Evolutionary conservation across 2,329 filamentous ascomycete genomes (phyloP).

Genomic region (Paecilomyces sp.): DNA sequence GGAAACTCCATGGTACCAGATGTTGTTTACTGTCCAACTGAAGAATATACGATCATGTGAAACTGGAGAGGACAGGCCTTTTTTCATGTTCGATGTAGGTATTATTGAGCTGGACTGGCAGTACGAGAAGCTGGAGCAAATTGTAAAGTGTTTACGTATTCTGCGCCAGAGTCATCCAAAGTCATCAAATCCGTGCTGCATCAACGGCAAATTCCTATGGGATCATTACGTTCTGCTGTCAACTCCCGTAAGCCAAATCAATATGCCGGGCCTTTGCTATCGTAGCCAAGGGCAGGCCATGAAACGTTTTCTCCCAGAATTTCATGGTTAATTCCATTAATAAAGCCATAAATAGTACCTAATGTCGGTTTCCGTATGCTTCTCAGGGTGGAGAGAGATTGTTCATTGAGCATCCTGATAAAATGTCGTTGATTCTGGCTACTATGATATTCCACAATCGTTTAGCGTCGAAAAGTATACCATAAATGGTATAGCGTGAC

Average conservation of each 20-base stretch:
- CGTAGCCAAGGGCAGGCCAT: not conserved
- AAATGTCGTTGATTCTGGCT: not conserved
- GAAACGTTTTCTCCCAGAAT: no score
- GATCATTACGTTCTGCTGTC: not conserved
- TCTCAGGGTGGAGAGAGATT: not conserved
- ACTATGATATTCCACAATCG: not conserved
- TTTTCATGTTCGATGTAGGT: not conserved
- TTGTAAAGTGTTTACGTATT: not conserved
- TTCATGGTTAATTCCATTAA: not conserved
- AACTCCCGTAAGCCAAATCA: not conserved
- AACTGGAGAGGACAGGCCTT: no score
- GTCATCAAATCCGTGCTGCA: not conserved
- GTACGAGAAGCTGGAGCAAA: not conserved
- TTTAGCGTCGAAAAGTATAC: not conserved
- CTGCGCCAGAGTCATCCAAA: not conserved
- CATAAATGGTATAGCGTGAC: not conserved
- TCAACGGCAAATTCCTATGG: not conserved
- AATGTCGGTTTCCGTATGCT: not conserved
- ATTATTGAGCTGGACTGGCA: not conserved
- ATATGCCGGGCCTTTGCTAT: not conserved
- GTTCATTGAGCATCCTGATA: not conserved
- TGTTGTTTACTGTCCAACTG: no score
- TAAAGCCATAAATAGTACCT: not conserved
- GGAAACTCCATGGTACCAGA: constrained; percentile 41
- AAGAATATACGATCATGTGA: no score